Evolutionary conservation across 2,329 filamentous ascomycete genomes (phyloP), one percentile per base, ranked within the genome.

Genomic region (Cytospora mali): DNA sequence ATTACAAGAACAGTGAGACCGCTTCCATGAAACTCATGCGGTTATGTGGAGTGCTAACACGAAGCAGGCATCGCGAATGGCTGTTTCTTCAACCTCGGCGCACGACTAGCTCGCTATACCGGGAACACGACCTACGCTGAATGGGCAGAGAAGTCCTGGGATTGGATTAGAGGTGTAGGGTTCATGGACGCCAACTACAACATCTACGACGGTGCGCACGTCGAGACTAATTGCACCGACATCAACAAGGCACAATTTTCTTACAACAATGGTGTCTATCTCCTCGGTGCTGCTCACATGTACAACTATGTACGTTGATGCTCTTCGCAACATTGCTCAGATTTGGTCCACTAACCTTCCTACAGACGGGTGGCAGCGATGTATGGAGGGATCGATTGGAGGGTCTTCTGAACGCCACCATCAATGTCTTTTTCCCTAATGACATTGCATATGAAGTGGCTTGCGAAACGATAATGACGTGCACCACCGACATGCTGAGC

Each of bases 241-340:
- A 74, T 86, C 60, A 80, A 81, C 69, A 74, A 78, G 58, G 72
- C 78, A 5, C 81, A 85, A 63, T 85, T 80, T 74, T 79, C 81
- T 0, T 84, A 93, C 77, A 88, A 84, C 79, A 96, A 96, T 79
- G 90, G 95, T 71, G 93, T 95, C 71, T 95, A 94, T 82, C 72
- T 95, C 71, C 90, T 90, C 11, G 86, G 81, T 11, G 75, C 78
- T 28, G 73, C 75, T 53, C 77, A 73, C 68, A 66, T 66, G 64
- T 66, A 66, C 39, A 66, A 66, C 25, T 57, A 58, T 13, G 87
- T 76, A 64, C 64, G 75, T 71, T 0, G 18, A 52, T 42, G 7
- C 18, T 28, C 23, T 23, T 14, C 25, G 18, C 23, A 13, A 14
- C 31, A 42, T 23, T 6, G 13, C 6, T 10, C 21, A 6, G 16